Evolutionary conservation across 2,329 filamentous ascomycete genomes (phyloP), one percentile per base, ranked within the genome.

Genomic region (Epichloe sylvatica): DNA sequence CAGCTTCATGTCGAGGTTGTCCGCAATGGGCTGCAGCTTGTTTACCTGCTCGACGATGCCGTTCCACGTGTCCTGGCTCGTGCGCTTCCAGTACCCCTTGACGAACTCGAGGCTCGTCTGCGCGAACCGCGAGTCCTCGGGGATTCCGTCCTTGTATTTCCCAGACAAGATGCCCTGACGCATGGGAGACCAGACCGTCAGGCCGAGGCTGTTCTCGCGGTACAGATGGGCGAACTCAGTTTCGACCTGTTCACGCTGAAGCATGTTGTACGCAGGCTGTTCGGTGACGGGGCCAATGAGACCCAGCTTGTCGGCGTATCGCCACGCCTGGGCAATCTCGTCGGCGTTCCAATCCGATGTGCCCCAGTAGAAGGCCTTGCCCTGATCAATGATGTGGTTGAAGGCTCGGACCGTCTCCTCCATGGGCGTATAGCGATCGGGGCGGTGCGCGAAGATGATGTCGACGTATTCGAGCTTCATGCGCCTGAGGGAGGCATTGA

Each of bases 281-380:
- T 84, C 81, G 65, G 82, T 76, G 34, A 82, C 57, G 3, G 81
- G 81, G 7, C 77, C 80, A 53, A 84, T 74, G 39, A 84, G 68
- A 13, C 74, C 71, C 8, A 83, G 70, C 54, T 70, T 72, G 55
- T 82, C 78, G 35, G 81, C 77, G 52, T 78, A 70, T 13, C 76
- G 69, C 69, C 76, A 78, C 0, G 81, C 81, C 51, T 78, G 72
- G 5, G 75, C 73, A 59, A 84, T 83, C 67, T 84, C 80, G 51
- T 76, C 74, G 41, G 81, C 78, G 52, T 71, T 73, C 80, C 81
- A 84, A 62, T 84, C 78, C 0, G 78, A 83, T 0, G 80, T 84
- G 40, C 80, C 81, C 80, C 80, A 84, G 69, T 84, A 84, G 54
- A 86, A 77, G 2, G 79, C 77, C 66, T 84, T 80, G 55, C 82